Percentiles rank a stretch among this genome's conserved stretches.
These are phyloP conservation scores for Lactarius sp. DNA, from an alignment of 768 basidiomycete genomes.

Conservation along the genomic window DNA sequence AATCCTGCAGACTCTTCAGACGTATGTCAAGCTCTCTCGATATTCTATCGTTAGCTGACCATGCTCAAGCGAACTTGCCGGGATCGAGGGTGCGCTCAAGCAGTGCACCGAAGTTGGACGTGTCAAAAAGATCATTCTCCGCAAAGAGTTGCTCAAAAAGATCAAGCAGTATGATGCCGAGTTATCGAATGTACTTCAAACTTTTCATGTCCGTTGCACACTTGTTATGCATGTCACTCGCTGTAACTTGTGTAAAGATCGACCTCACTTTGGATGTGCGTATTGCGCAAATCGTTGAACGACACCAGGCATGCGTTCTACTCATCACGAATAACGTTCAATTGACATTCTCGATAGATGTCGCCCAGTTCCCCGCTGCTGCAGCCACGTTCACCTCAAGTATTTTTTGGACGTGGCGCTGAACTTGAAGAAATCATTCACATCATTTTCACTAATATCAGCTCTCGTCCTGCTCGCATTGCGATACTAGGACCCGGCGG, in stretches of 20 bases:
- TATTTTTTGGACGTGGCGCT: not conserved
- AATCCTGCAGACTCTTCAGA: not conserved
- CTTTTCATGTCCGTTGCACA: not conserved
- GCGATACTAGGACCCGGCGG: constrained; percentile 9
- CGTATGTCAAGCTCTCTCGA: not conserved
- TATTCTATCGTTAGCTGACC: not conserved
- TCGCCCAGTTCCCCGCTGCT: not conserved
- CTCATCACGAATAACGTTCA: not conserved
- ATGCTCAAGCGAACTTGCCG: constrained; percentile 1
- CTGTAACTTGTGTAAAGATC: not conserved
- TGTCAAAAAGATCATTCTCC: not conserved
- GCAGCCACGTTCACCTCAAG: not conserved
- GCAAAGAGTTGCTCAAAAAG: not conserved
- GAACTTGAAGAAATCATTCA: not conserved
- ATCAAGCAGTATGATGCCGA: constrained; percentile 5
- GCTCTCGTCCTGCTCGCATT: constrained; percentile 1
- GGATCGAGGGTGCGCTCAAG: not conserved
- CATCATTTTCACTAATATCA: not conserved
- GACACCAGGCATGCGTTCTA: not conserved
- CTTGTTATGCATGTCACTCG: not conserved
- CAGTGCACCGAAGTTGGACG: not conserved
- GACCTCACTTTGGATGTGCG: not conserved
- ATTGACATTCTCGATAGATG: not conserved
- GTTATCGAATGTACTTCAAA: not conserved
- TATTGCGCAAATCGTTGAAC: not conserved